Conservation (phyloP, 1,139 yeast genomes). For the Diutina pseudorugosa region DNA sequence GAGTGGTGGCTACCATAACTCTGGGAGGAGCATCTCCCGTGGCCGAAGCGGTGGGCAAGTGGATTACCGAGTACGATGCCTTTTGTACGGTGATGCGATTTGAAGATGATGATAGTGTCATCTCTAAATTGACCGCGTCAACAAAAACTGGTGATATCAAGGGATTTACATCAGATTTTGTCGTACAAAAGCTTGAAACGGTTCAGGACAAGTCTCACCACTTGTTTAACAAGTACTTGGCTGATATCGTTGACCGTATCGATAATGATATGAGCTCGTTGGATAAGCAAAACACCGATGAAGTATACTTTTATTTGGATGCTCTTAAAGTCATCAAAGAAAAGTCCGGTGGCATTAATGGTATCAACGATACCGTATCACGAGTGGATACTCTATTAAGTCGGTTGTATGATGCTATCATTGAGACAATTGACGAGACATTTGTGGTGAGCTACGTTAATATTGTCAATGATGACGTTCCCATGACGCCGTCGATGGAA, state of each 20-base stretch:
- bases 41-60: not conserved
- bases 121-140: not conserved
- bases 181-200: not conserved
- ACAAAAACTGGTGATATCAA: not conserved
- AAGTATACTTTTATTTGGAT: not conserved
- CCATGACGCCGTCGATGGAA: not conserved
- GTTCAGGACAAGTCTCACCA: not conserved
- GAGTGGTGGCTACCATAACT: not conserved
- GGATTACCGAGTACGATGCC: not conserved
- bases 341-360: not conserved
- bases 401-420: not conserved
- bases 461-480: not conserved
- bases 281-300: not conserved
- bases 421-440: not conserved
- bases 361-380: not conserved
- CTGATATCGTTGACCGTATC: not conserved
- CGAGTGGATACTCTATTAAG: not conserved
- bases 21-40: not conserved
- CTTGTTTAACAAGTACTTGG: not conserved
- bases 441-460: not conserved
- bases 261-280: not conserved
- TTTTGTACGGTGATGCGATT: not conserved
- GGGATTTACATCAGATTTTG: not conserved
- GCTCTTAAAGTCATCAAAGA: not conserved
- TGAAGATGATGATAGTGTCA: not conserved